These are phyloP conservation scores for Russula ochroleuca DNA, from an alignment of 768 basidiomycete species.

Conservation along the genomic window DNA sequence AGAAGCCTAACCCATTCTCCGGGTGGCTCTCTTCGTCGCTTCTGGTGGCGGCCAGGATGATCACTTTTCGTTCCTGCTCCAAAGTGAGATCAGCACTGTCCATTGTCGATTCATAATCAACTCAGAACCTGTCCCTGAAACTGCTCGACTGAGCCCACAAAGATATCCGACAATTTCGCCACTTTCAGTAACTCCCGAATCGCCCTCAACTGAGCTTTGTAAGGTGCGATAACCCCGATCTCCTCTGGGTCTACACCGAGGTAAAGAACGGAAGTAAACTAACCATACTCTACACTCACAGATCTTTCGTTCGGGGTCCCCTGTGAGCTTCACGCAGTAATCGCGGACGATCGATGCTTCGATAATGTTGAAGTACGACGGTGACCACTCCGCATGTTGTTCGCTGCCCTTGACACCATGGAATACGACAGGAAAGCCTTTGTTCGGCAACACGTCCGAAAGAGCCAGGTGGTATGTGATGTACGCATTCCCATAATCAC, in stretches of 20 bases:
- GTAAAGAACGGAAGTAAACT: background rate
- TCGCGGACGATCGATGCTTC: slow-evolving; percentile 37
- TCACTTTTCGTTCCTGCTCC: slow-evolving; percentile 37
- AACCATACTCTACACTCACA: slow-evolving; percentile 29
- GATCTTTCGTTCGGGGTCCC: slow-evolving; percentile 32
- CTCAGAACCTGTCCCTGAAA: slow-evolving; percentile 40
- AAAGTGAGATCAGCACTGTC: background rate
- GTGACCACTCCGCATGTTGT: slow-evolving; percentile 35
- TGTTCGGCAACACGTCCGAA: slow-evolving; percentile 33
- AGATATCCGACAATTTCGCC: slow-evolving; percentile 26
- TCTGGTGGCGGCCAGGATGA: slow-evolving; percentile 38
- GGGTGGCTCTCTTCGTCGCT: slow-evolving; percentile 33
- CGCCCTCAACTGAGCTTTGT: slow-evolving; percentile 37
- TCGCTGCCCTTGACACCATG: slow-evolving; percentile 37
- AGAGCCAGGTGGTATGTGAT: slow-evolving; percentile 32
- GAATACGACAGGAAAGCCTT: slow-evolving; percentile 36
- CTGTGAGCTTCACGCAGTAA: slow-evolving; percentile 34
- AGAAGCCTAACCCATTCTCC: slow-evolving; percentile 35
- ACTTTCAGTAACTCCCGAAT: slow-evolving; percentile 32
- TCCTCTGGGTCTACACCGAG: slow-evolving; percentile 29
- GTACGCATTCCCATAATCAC: slow-evolving; percentile 30
- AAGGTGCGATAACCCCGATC: slow-evolving; percentile 41
- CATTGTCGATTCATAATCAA: background rate
- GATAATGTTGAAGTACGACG: slow-evolving; percentile 40
- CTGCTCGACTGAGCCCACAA: slow-evolving; percentile 40